phyloP scores from a whole-genome alignment of 257 asterid genomes.

The Primulina huaijiensis region DNA sequence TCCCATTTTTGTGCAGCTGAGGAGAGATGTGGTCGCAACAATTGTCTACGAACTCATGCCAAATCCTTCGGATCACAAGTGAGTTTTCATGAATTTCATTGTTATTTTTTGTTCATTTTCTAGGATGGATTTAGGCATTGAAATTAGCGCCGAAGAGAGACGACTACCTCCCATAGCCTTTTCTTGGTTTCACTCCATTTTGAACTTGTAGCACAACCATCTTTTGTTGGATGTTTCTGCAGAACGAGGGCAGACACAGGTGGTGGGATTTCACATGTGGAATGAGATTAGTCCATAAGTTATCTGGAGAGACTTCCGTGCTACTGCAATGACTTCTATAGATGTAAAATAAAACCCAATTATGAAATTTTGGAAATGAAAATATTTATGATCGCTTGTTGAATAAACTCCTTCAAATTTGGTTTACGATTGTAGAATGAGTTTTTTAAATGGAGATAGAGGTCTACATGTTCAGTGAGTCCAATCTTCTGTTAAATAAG shows the following conservation, averaged over 20 bases:
- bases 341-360: slow-evolving; percentile 24
- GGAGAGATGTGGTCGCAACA: slow-evolving; percentile 85
- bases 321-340: slow-evolving; percentile 10
- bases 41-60: slow-evolving; percentile 94
- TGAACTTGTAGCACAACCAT: not conserved
- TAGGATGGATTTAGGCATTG: not conserved
- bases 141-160: not conserved
- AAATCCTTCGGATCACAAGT: slow-evolving; percentile 99
- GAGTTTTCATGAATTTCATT: slow-evolving; percentile 33
- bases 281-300: slow-evolving; percentile 28
- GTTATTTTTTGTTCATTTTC: slow-evolving; percentile 1
- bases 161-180: not conserved
- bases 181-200: slow-evolving; percentile 8
- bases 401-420: too few relatives aligned
- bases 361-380: slow-evolving; percentile 9
- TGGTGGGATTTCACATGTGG: slow-evolving; percentile 76
- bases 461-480: too few relatives aligned
- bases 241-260: slow-evolving; percentile 79
- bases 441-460: too few relatives aligned
- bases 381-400: too few relatives aligned
- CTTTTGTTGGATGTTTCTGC: slow-evolving; percentile 31
- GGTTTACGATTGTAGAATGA: too few relatives aligned
- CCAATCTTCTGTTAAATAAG: too few relatives aligned
- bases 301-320: slow-evolving; percentile 19
- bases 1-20: slow-evolving; percentile 53